phyloP scores from a whole-genome alignment of 78 protist species.

The Chrysochromulina parva region DNA sequence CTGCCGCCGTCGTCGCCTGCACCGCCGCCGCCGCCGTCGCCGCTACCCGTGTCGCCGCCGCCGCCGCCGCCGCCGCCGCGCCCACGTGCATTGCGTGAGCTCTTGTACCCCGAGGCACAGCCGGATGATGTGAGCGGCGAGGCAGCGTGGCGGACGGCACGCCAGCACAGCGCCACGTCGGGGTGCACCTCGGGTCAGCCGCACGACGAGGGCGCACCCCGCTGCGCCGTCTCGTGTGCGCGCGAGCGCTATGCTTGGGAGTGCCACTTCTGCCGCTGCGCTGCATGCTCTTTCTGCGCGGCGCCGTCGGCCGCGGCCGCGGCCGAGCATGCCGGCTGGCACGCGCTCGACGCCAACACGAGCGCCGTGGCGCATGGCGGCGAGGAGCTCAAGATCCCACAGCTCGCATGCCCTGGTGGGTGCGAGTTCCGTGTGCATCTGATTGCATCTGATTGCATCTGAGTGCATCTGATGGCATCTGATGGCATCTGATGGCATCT shows the following conservation, averaged over 20 bases:
- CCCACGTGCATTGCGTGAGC: background rate
- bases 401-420: background rate
- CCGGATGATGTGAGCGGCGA: background rate
- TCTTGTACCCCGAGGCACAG: background rate
- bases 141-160: background rate
- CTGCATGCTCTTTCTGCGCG: background rate
- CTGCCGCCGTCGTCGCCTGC: background rate
- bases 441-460: too few species aligned
- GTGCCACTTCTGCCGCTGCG: conserved; percentile 17
- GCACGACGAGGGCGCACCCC: background rate
- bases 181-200: background rate
- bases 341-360: background rate
- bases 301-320: background rate
- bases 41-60: background rate
- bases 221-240: background rate
- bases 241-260: background rate
- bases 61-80: conserved; percentile 8
- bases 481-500: too few species aligned
- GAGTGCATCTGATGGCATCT: too few species aligned
- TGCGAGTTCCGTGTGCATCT: background rate
- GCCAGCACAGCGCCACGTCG: background rate
- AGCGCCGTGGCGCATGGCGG: background rate
- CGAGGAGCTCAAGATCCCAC: background rate
- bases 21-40: background rate
- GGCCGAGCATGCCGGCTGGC: background rate